A percentile compares a stretch with the other conserved stretches of the same genome.
Conservation (phyloP, 2,329 filamentous ascomycete species). For the Fusarium udum region DNA sequence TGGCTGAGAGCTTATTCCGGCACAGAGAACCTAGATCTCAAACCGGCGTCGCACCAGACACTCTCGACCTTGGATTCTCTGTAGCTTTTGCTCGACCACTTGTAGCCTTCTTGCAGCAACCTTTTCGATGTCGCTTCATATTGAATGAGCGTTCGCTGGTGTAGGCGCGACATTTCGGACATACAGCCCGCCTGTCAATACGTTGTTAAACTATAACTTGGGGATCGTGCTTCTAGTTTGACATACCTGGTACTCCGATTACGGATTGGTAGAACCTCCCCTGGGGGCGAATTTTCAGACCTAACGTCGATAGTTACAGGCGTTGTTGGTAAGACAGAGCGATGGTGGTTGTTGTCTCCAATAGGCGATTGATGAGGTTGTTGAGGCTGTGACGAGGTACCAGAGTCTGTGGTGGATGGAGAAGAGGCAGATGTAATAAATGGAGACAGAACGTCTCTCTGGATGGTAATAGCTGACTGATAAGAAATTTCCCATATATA, state of each 20-base stretch:
- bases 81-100: fast-evolving
- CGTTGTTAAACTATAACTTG: fast-evolving
- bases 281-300: fast-evolving
- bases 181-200: fast-evolving
- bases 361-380: fast-evolving
- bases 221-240: fast-evolving
- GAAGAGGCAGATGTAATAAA: fast-evolving
- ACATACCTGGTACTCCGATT: fast-evolving
- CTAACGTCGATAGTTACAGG: fast-evolving
- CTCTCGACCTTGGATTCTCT: fast-evolving
- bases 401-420: not conserved
- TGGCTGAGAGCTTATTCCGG: too few species aligned
- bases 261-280: fast-evolving
- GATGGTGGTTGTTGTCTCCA: not conserved
- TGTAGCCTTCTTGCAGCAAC: fast-evolving
- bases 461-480: fast-evolving
- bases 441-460: fast-evolving
- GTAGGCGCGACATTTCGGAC: not conserved
- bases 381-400: fast-evolving
- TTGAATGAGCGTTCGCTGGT: not conserved
- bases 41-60: fast-evolving
- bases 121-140: fast-evolving
- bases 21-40: too few species aligned
- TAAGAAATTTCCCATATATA: not conserved
- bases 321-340: not conserved